Percentiles rank a stretch among this genome's conserved stretches.
phyloP scores from a whole-genome alignment of 768 basidiomycete genomes.

The Mycena filopes region DNA sequence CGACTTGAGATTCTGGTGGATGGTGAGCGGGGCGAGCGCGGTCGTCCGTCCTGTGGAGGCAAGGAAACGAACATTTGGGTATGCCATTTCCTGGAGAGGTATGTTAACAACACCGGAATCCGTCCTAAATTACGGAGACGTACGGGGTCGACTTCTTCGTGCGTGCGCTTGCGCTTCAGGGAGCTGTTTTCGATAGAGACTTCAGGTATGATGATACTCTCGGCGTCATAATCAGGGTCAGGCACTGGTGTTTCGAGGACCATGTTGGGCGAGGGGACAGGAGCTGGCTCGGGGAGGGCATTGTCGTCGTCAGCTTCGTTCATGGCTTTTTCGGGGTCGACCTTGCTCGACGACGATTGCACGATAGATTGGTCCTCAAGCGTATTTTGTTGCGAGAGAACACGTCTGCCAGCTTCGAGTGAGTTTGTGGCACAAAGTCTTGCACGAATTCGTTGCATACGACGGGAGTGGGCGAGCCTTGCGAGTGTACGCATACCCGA shows the following conservation, averaged over 20 bases:
- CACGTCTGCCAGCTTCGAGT: conserved; percentile 12
- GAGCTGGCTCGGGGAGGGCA: neutral
- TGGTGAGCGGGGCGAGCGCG: neutral
- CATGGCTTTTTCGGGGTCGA: conserved; percentile 6
- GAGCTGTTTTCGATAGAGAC: conserved; percentile 19
- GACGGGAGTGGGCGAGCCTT: conserved; percentile 39
- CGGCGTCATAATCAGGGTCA: neutral
- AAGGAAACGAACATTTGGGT: conserved; percentile 51
- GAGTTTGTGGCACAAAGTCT: conserved; percentile 40
- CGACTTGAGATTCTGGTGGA: conserved; percentile 54
- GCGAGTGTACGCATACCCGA: conserved; percentile 67
- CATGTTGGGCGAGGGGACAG: neutral
- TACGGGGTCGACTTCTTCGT: conserved; percentile 35
- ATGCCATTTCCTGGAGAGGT: conserved; percentile 47
- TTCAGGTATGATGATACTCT: neutral
- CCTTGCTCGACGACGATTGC: neutral
- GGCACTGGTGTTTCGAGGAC: neutral
- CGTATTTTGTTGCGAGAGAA: neutral
- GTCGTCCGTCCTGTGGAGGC: neutral
- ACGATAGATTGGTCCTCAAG: neutral
- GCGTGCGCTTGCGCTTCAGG: conserved; percentile 45
- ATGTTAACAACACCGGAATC: conserved; percentile 6
- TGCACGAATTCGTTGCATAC: conserved; percentile 33
- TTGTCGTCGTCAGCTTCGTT: neutral
- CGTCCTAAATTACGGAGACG: conserved; percentile 2